Conservation (phyloP, 164 flowering plant species). For the Magnolia kwangsiensis region DNA sequence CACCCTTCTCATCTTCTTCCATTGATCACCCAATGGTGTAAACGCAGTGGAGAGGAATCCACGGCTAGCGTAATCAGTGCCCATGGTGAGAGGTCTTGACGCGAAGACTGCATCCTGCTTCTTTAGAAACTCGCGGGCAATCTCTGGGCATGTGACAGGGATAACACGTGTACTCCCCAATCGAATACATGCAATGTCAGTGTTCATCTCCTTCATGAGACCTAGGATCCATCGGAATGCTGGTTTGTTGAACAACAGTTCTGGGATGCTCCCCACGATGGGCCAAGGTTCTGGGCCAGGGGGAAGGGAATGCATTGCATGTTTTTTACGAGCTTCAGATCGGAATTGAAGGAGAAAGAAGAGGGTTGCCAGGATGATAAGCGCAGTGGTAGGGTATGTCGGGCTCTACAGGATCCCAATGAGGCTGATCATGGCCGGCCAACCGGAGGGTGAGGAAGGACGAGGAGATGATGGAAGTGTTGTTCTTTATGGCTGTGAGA, state of each 20-base stretch:
- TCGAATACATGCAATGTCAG: conserved; percentile 21
- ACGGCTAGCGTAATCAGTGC: conserved; percentile 21
- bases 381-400: too few species aligned
- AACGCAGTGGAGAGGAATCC: conserved; percentile 23
- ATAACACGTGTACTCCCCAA: conserved; percentile 22
- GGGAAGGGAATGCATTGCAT: conserved; percentile 10
- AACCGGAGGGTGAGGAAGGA: too few species aligned
- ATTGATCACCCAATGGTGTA: conserved; percentile 29
- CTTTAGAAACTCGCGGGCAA: conserved; percentile 28
- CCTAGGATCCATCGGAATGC: conserved; percentile 24
- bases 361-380: too few species aligned
- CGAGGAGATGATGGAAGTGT: too few species aligned
- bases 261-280: conserved; percentile 20
- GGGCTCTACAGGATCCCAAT: too few species aligned
- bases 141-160: conserved; percentile 27
- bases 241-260: conserved; percentile 20
- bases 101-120: conserved; percentile 30
- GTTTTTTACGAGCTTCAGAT: too few species aligned
- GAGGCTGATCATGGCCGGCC: too few species aligned
- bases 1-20: conserved; percentile 40
- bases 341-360: too few species aligned
- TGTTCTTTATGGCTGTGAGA: too few species aligned
- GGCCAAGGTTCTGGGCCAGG: conserved; percentile 38
- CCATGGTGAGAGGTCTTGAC: conserved; percentile 27
- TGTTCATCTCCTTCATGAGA: conserved; percentile 23